Evolutionary conservation across 2,329 filamentous ascomycete species (phyloP).

Genomic region (Talaromyces marneffei): DNA sequence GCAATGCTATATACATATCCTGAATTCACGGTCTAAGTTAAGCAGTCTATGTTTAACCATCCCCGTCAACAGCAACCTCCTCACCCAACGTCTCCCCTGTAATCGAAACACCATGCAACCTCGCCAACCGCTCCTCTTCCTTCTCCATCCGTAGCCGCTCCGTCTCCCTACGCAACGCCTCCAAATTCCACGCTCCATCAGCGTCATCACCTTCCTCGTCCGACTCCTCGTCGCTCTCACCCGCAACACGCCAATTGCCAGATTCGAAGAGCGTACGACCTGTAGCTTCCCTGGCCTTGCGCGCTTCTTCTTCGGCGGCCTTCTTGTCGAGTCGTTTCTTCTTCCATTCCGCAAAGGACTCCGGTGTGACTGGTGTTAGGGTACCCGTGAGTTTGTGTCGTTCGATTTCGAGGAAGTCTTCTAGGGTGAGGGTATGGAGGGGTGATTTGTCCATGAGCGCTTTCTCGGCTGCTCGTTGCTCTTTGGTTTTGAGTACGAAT

Average conservation of each 20-base stretch:
- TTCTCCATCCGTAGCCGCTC: slow-evolving; percentile 66
- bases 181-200: slow-evolving; percentile 64
- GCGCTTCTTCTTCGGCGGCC: slow-evolving; percentile 83
- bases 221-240: slow-evolving; percentile 50
- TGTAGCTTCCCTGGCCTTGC: slow-evolving; percentile 89
- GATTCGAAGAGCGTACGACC: slow-evolving; percentile 94
- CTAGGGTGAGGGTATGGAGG: slow-evolving; percentile 85
- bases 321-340: slow-evolving; percentile 91
- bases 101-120: slow-evolving; percentile 24
- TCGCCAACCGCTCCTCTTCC: slow-evolving; percentile 64
- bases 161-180: slow-evolving; percentile 77
- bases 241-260: slow-evolving; percentile 71
- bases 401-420: slow-evolving; percentile 96
- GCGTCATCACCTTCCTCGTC: slow-evolving; percentile 47
- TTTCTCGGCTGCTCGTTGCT: slow-evolving; percentile 92
- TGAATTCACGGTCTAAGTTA: too few relatives aligned
- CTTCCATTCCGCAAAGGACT: slow-evolving; percentile 96
- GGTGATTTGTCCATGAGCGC: slow-evolving; percentile 93
- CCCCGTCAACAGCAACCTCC: slow-evolving; percentile 9
- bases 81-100: not conserved
- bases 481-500: slow-evolving; percentile 95
- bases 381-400: slow-evolving; percentile 89
- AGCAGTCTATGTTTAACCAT: not conserved
- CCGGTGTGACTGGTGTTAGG: slow-evolving; percentile 87
- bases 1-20: not conserved